Base-by-base conservation (phyloP, 805 yeast genomes). In the Teunomyces gatunensis region DNA sequence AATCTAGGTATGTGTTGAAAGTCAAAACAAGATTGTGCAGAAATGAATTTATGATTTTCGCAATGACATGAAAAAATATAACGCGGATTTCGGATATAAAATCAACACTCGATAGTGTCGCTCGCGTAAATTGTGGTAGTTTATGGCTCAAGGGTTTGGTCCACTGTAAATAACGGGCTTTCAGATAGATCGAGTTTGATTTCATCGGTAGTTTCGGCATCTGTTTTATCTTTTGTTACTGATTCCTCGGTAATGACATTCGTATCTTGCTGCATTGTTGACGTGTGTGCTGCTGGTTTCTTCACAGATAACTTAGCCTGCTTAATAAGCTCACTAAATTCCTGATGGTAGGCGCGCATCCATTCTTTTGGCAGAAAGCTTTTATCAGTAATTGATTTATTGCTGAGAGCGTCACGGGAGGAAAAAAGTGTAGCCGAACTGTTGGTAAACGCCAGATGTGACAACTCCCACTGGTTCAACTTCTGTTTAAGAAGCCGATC, bases 391-490 rank as follows among this genome's bases (percentile, higher is more conserved):
- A 78, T 69, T 6, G 55, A 58, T 55, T 58, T 68, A 30, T 52
- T 56, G 37, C 65, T 59, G 15, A 65, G 17, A n/a, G 53, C 30
- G 20, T 45, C 51, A 20, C 56, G 45, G 3, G 54, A 45, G 40
- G 52, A 50, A 40, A 67, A 66, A 23, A 66, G 45, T 33, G 57
- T 60, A 21, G 69, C 52, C 11, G 52, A 54, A 12, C 15, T 18
- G 20, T 13, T 21, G 7, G 36, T 21, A 50, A 69, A 63, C 32
- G 65, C 66, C 67, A 54, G 73, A 57, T 65, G 74, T 20, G 54
- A 36, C 36, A 52, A 52, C 57, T 89, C 96, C 95, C 95, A 87
- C 56, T 81, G 80, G 18, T 67, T 61, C 33, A 91, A 70, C 44
- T 77, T 77, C 45, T 75, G 79, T 42, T 79, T 70, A 42, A 91